Base-by-base conservation (phyloP, 306 rosid species). In the Vigna mungo region DNA sequence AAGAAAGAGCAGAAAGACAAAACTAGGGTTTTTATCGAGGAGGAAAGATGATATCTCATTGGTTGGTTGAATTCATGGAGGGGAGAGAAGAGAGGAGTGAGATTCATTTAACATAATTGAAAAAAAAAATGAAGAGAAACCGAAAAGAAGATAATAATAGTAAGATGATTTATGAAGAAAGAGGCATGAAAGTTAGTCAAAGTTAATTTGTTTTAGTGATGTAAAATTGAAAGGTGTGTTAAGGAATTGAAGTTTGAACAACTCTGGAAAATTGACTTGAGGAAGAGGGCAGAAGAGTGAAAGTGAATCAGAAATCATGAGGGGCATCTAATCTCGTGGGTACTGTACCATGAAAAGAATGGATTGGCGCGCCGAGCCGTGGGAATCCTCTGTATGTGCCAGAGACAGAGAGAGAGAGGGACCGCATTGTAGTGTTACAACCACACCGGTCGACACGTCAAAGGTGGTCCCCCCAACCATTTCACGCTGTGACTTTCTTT, bases 381-480 rank as follows among this genome's bases (percentile, higher is more conserved):
- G 82, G 63, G 84, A 81, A 62, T 81, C 78, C 65, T 70, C 14
- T 58, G 68, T 18, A 25, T 25, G 3, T 43, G 8, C 58, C 21
- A 20, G 21, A n/a, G n/a, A n/a, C 6, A 39, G 12, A 41, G 21
- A 32, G 1, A 21, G 5, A 25, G 32, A 44, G 78, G 87, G 81
- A 68, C 87, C 90, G 54, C 77, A 56, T 21, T 82, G 83, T 80
- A 75, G 84, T 80, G 84, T 6, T 49, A 34, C 64, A 16, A 46
- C 32, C 11, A 68, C 69, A 23, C 20, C 67, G 6, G 44, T 32
- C 69, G 51, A 64, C 85, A 77, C 82, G 82, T 77, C 82, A 71
- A 71, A 16, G n/a, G 72, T 86, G 89, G 90, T 85, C 89, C 86
- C 83, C 11, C 2, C 49, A 47, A 16, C 37, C 48, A 15, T 61